These are phyloP conservation scores for Sarcocystis neurona DNA, from an alignment of 169 alveolate species.

Conservation along the genomic window DNA sequence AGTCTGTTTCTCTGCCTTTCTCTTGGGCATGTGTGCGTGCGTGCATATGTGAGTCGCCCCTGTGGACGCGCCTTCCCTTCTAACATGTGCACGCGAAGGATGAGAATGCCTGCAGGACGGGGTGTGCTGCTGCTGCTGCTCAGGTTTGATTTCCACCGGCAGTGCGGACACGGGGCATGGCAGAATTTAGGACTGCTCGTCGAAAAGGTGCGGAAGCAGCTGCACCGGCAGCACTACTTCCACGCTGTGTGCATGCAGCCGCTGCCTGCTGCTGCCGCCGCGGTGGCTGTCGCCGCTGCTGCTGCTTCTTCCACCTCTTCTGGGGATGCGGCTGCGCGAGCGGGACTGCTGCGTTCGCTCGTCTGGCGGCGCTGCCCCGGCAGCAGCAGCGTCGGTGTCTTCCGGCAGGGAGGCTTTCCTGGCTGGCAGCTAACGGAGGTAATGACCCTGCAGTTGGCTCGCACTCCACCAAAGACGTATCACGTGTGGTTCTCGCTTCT, in stretches of 20 bases:
- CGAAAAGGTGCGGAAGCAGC: conserved; percentile 56
- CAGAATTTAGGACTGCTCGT: conserved; percentile 80
- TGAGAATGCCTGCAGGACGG: too few relatives aligned
- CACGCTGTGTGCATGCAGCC: conserved; percentile 29
- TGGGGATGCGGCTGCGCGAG: too few relatives aligned
- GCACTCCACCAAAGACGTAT: too few relatives aligned
- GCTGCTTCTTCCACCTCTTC: not conserved
- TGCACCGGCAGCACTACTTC: conserved; percentile 44
- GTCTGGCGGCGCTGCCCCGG: conserved; percentile 29
- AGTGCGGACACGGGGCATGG: conserved; percentile 89
- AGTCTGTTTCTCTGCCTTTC: too few relatives aligned
- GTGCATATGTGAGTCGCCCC: not conserved
- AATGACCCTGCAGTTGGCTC: not conserved
- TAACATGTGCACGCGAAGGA: not conserved
- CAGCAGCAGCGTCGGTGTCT: not conserved
- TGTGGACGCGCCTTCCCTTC: not conserved
- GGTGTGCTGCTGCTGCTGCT: not conserved
- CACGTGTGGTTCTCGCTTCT: too few relatives aligned
- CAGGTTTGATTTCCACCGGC: conserved; percentile 93
- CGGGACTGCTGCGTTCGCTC: too few relatives aligned
- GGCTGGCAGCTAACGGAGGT: conserved; percentile 51
- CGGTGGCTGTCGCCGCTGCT: not conserved
- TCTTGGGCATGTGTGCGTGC: too few relatives aligned
- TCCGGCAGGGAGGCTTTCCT: not conserved
- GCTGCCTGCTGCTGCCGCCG: not conserved